Evolutionary conservation across 2,329 filamentous ascomycete species (phyloP).

Genomic region (Microascus cirrosus): DNA sequence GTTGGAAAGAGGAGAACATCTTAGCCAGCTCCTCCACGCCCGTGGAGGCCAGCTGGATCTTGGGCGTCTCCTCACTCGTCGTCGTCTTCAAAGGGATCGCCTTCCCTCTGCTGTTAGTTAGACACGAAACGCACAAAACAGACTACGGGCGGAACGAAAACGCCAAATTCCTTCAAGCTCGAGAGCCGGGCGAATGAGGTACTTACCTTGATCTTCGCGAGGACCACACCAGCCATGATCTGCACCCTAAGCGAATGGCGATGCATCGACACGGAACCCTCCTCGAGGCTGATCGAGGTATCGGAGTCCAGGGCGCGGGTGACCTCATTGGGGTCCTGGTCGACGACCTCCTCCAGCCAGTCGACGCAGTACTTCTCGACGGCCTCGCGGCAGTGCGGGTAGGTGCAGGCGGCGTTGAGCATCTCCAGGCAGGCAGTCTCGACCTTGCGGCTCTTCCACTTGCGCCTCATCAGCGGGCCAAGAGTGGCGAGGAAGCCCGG

Average conservation of each 20-base stretch:
- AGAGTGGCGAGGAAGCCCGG: conserved; percentile 77
- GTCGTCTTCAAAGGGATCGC: conserved; percentile 36
- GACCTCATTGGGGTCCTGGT: conserved; percentile 52
- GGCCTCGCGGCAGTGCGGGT: conserved; percentile 68
- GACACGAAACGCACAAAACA: conserved; percentile 12
- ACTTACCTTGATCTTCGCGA: conserved; percentile 58
- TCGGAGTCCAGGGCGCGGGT: conserved; percentile 24
- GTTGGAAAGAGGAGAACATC: conserved; percentile 51
- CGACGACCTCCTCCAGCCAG: conserved; percentile 79
- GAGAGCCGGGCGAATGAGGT: background rate
- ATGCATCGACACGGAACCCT: conserved; percentile 48
- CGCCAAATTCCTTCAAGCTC: conserved; percentile 7
- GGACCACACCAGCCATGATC: conserved; percentile 59
- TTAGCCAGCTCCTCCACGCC: conserved; percentile 55
- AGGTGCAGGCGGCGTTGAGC: conserved; percentile 84
- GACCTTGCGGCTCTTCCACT: conserved; percentile 75
- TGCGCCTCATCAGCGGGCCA: conserved; percentile 64
- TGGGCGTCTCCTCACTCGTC: conserved; percentile 25
- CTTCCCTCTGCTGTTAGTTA: conserved; percentile 39
- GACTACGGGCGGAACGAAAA: conserved; percentile 1
- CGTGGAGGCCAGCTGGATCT: conserved; percentile 41
- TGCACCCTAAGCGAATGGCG: conserved; percentile 51
- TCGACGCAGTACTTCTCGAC: conserved; percentile 75
- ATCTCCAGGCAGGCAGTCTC: conserved; percentile 81
- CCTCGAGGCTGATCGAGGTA: conserved; percentile 45